Base-by-base conservation (phyloP, 2,329 filamentous ascomycete species). In the Aspergillus ibericus region DNA sequence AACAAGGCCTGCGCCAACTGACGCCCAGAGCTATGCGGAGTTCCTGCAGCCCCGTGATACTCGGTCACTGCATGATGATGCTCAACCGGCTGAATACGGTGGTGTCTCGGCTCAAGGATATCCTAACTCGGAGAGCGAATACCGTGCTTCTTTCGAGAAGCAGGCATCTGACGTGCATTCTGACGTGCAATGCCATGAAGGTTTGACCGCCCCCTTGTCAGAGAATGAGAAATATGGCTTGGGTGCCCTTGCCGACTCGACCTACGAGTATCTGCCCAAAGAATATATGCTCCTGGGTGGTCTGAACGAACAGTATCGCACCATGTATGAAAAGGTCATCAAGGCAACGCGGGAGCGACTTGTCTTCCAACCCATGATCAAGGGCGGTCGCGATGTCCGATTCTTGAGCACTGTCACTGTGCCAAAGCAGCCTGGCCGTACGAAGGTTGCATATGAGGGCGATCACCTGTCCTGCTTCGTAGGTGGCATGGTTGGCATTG, bases 401-500 rank as follows among this genome's bases (percentile, higher is more conserved):
- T 77, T 81, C 53, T 57, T 77, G 42, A 73, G 73, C n/a, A 72
- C 70, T 12, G 66, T 68, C 4, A 59, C 69, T 13, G 66, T 62
- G 55, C 53, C 60, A 27, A 58, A 58, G 46, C 64, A 22, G 60
- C 68, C 10, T 59, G 66, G 10, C 60, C 68, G 25, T 61, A 65
- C 29, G 54, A 55, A 61, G n/a, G 72, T 84, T 5, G 73, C 79
- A 10, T 79, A 84, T 12, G 80, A 86, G 63, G 79, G 81, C 25
- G 80, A 84, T 53, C 85, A 88, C 69, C 77, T 87, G 13, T 79
- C 77, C 22, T 88, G 85, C 73, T 87, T 85, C 66, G 78, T 82
- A 0, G 85, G 85, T 10, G 85, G 84, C 53, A 87, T 87, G 84
- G 83, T 86, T 59, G 85, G 81, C 0, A 71, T 88, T 0, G 85